phyloP scores from a whole-genome alignment of 257 asterid species.

The Nicotiana attenuata region DNA sequence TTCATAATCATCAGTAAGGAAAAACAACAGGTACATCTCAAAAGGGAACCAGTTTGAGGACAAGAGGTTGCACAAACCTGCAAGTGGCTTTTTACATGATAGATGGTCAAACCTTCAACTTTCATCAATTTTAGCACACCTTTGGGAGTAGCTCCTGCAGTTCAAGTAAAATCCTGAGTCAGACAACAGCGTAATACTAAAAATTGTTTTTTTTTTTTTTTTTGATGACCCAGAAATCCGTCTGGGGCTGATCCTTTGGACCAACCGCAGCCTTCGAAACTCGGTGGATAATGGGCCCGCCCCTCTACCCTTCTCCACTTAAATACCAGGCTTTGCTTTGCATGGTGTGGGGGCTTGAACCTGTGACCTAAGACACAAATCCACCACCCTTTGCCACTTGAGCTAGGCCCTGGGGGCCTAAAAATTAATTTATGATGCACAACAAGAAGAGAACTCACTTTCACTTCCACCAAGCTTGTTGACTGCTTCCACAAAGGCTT shows the following conservation, averaged over 20 bases:
- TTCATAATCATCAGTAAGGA: slow-evolving; percentile 11
- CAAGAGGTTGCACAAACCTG: slow-evolving; percentile 41
- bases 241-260: no score
- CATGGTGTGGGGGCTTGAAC: no score
- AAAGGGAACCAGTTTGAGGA: slow-evolving; percentile 6
- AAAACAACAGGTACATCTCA: slow-evolving; percentile 13
- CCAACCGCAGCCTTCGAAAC: no score
- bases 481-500: slow-evolving; percentile 82
- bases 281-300: no score
- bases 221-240: no score
- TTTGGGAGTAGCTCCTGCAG: slow-evolving; percentile 87
- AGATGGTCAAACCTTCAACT: slow-evolving; percentile 73
- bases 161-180: not conserved
- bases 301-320: no score
- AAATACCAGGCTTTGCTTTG: no score
- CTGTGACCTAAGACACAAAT: no score
- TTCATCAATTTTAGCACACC: slow-evolving; percentile 83
- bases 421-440: not conserved
- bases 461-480: slow-evolving; percentile 94
- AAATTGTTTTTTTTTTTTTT: no score
- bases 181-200: not conserved
- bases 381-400: no score
- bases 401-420: no score
- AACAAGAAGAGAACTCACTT: slow-evolving; percentile 38
- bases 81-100: slow-evolving; percentile 89